These are phyloP conservation scores for Xylaria acuta DNA, from an alignment of 495 filamentous ascomycete species.

Conservation along the genomic window DNA sequence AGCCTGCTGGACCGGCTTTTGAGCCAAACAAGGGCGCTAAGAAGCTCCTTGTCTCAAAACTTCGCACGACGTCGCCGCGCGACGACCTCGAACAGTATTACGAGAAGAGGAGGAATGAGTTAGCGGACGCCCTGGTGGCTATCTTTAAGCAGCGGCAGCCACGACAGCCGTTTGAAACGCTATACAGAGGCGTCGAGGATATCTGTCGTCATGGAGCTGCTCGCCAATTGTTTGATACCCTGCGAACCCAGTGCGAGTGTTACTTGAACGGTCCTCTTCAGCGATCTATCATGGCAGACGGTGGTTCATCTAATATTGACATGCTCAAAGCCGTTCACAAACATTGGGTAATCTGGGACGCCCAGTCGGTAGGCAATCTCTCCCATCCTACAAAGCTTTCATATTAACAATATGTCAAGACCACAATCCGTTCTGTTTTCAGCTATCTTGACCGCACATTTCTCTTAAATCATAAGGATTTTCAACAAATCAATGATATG, in stretches of 20 bases:
- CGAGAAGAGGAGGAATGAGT: slow-evolving; percentile 68
- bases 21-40: slow-evolving; percentile 70
- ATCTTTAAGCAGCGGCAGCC: slow-evolving; percentile 72
- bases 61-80: slow-evolving; percentile 63
- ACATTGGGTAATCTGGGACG: slow-evolving; percentile 80
- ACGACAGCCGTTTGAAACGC: slow-evolving; percentile 74
- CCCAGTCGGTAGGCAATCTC: slow-evolving; percentile 65
- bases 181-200: slow-evolving; percentile 91
- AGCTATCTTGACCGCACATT: slow-evolving; percentile 92
- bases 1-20: slow-evolving; percentile 43
- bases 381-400: background rate
- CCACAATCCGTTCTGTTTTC: slow-evolving; percentile 81
- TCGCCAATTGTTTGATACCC: slow-evolving; percentile 63
- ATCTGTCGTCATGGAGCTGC: slow-evolving; percentile 80
- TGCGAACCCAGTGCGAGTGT: slow-evolving; percentile 65
- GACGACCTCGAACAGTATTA: slow-evolving; percentile 66
- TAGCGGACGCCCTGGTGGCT: slow-evolving; percentile 72
- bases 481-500: slow-evolving; percentile 62
- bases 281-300: slow-evolving; percentile 55
- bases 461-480: slow-evolving; percentile 67
- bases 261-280: slow-evolving; percentile 58
- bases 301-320: slow-evolving; percentile 62
- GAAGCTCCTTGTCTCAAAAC: slow-evolving; percentile 87
- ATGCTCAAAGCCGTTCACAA: slow-evolving; percentile 68
- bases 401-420: slow-evolving; percentile 40